Evolutionary conservation across 305 asterid genomes (phyloP).

Genomic region (Petunia hybrid): DNA sequence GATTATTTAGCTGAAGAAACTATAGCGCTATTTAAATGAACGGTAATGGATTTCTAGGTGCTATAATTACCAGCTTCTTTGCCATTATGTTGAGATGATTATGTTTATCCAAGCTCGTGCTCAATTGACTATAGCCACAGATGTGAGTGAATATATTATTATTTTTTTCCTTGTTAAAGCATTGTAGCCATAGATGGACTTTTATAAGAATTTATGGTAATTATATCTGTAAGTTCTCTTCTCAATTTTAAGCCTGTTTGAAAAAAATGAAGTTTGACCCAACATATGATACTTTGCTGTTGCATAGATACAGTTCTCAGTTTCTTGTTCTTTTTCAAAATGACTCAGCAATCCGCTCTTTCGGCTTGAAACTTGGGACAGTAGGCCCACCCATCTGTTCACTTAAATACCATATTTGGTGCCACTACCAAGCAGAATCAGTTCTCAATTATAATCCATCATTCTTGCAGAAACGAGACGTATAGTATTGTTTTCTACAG

Average conservation of each 20-base stretch:
- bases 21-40: too few relatives aligned
- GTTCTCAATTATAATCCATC: constrained; percentile 4
- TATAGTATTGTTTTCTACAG: background rate
- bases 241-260: background rate
- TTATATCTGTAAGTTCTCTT: background rate
- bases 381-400: background rate
- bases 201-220: background rate
- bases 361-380: background rate
- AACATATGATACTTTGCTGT: background rate
- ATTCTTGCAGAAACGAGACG: constrained; percentile 16
- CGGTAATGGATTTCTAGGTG: background rate
- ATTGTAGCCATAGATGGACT: background rate
- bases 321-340: background rate
- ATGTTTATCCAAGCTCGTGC: background rate
- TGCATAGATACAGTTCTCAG: background rate
- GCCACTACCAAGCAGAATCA: background rate
- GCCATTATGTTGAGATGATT: background rate
- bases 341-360: background rate
- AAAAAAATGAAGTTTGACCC: background rate
- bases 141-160: background rate
- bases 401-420: background rate
- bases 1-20: too few relatives aligned
- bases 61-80: background rate
- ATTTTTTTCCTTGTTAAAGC: background rate
- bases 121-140: background rate